Conservation (phyloP, 495 filamentous ascomycete genomes). For the Hypoxylon subgilvum region DNA sequence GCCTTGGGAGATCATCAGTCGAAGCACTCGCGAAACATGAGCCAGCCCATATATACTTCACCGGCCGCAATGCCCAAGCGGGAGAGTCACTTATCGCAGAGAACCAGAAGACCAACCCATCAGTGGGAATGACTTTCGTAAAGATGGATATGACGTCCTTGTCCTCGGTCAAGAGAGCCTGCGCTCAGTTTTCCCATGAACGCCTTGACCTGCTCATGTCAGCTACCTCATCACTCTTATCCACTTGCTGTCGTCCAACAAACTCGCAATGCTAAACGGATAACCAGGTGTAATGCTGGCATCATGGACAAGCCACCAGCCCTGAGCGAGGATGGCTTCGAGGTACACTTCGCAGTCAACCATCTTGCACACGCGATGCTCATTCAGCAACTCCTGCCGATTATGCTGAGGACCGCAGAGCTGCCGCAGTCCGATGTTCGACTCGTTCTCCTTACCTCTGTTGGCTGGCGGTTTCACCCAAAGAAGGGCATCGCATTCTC, state of each 20-base stretch:
- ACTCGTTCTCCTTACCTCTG: constrained; percentile 45
- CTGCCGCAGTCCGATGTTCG: constrained; percentile 49
- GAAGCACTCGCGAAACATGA: constrained; percentile 65
- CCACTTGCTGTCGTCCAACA: not conserved
- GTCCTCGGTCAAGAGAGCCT: constrained; percentile 30
- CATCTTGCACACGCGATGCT: constrained; percentile 72
- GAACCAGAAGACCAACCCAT: constrained; percentile 17
- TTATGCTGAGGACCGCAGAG: constrained; percentile 58
- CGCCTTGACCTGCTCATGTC: constrained; percentile 52
- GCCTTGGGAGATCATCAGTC: constrained; percentile 70
- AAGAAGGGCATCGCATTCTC: constrained; percentile 47
- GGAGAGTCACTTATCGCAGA: constrained; percentile 22
- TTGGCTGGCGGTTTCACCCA: constrained; percentile 41
- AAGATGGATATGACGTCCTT: constrained; percentile 31
- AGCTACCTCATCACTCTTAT: not conserved
- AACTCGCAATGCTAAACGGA: not conserved
- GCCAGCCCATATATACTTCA: constrained; percentile 68
- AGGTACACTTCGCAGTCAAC: constrained; percentile 75
- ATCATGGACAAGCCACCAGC: constrained; percentile 63
- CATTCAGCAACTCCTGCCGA: constrained; percentile 65
- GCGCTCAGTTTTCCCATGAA: constrained; percentile 17
- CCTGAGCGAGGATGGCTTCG: constrained; percentile 68
- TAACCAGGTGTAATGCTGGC: constrained; percentile 63
- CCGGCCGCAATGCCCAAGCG: constrained; percentile 54
- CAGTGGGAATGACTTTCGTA: constrained; percentile 28